A percentile compares a stretch with the other conserved stretches of the same genome.
These are phyloP conservation scores for Zelonia costaricensis DNA, from an alignment of 208 protist genomes.

Conservation along the genomic window DNA sequence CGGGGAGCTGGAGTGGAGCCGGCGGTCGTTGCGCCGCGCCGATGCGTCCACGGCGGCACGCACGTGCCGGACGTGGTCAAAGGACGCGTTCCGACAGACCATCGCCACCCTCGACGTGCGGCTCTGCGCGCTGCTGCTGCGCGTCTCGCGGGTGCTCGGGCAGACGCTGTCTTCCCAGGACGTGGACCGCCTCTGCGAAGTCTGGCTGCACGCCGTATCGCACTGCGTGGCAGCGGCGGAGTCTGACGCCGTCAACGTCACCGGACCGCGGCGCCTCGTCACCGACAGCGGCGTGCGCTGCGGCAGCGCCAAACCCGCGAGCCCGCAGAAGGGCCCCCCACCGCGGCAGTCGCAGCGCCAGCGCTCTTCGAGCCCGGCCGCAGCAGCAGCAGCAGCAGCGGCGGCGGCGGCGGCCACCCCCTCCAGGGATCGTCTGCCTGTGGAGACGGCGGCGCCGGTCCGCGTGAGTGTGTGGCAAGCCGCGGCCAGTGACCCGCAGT, in stretches of 20 bases:
- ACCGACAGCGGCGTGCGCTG: not conserved
- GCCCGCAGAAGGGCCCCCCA: too few species aligned
- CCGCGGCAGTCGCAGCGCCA: too few species aligned
- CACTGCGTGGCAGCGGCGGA: constrained; percentile 6
- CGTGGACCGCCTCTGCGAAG: constrained; percentile 63
- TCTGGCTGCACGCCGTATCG: constrained; percentile 59
- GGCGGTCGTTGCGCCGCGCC: constrained; percentile 22
- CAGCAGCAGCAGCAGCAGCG: too few species aligned
- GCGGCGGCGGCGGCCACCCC: not conserved
- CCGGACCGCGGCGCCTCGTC: constrained; percentile 16
- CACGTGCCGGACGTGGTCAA: constrained; percentile 49
- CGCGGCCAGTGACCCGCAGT: not conserved
- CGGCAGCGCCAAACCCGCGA: not conserved
- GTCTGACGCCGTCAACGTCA: constrained; percentile 14
- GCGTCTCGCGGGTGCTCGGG: constrained; percentile 42
- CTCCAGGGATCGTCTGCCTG: constrained; percentile 1
- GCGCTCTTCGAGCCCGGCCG: too few species aligned
- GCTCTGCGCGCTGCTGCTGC: constrained; percentile 55
- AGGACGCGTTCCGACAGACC: constrained; percentile 51
- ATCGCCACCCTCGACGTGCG: constrained; percentile 57
- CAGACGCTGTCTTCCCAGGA: constrained; percentile 54
- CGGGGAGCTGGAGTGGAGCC: constrained; percentile 33
- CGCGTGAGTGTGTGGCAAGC: constrained; percentile 12
- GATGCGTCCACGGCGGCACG: constrained; percentile 4
- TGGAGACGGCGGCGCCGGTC: not conserved